These are phyloP conservation scores for Punctularia strigosozonata DNA, from an alignment of 768 basidiomycete genomes.

Conservation along the genomic window DNA sequence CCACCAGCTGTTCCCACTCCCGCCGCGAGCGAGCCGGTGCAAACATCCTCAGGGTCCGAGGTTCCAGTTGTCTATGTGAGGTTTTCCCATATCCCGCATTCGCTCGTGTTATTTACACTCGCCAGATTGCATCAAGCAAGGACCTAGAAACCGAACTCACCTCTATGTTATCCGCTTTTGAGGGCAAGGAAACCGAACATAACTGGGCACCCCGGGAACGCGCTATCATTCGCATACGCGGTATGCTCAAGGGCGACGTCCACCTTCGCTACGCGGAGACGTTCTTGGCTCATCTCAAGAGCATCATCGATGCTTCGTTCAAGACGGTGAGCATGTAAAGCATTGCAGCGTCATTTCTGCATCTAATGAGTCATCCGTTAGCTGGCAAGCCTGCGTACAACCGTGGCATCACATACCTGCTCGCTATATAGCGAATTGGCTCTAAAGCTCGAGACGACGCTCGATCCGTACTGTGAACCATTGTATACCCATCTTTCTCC, in stretches of 20 bases:
- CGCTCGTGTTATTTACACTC: not conserved
- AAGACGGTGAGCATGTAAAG: slow-evolving; percentile 53
- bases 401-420: slow-evolving; percentile 72
- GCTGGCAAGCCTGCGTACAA: slow-evolving; percentile 86
- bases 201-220: slow-evolving; percentile 86
- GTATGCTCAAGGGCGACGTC: slow-evolving; percentile 84
- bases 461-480: slow-evolving; percentile 76
- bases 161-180: slow-evolving; percentile 68
- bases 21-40: slow-evolving; percentile 11
- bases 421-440: slow-evolving; percentile 69
- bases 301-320: slow-evolving; percentile 70
- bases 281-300: slow-evolving; percentile 67
- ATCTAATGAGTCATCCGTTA: slow-evolving; percentile 18
- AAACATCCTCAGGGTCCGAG: too few species aligned
- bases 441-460: slow-evolving; percentile 41
- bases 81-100: slow-evolving; percentile 13
- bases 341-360: slow-evolving; percentile 3
- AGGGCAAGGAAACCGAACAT: slow-evolving; percentile 95
- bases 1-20: slow-evolving; percentile 28
- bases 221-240: slow-evolving; percentile 65
- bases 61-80: slow-evolving; percentile 62
- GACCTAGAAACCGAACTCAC: slow-evolving; percentile 84
- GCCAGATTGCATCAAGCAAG: slow-evolving; percentile 68
- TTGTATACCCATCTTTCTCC: slow-evolving; percentile 68
- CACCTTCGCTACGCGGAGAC: slow-evolving; percentile 60